Base-by-base conservation (phyloP, 805 yeast species). In the Candida ortonii region DNA sequence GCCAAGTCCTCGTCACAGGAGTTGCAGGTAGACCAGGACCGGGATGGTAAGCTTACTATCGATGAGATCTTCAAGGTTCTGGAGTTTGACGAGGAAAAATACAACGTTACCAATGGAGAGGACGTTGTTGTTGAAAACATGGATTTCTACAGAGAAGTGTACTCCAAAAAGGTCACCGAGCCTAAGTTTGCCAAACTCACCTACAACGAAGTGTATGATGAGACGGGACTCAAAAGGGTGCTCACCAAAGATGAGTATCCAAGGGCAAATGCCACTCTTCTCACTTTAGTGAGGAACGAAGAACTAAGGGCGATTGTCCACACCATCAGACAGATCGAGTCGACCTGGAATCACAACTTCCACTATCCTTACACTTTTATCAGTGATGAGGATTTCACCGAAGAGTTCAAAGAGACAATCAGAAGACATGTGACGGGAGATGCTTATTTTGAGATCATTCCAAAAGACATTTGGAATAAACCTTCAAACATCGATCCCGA, bases 281-380 rank as follows among this genome's bases (percentile, higher is more conserved):
- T 87, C 10, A 76, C 87, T 4, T 65, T 86, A 36, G 94, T 83
- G n/a, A 66, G 90, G 44, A 84, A 84, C 53, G 52, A 69, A n/a
- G 95, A 86, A 50, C 58, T 72, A 22, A 50, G 52, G 5, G 72
- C 63, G 2, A 68, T 87, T 19, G 59, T 75, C 6, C 54, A 55
- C 14, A 71, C 94, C 2, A 77, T 87, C 37, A 55, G 61, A 43
- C 75, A 71, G 44, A 70, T 87, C 27, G 95, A 86, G 54, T 60
- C 61, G 16, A 68, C 70, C 36, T 90, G 90, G 73, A 90, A 90
- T 65, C 62, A 67, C 21, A 72, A 83, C 38, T 88, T 68, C 64
- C 73, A 84, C 46, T 90, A 90, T 54, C 96, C 94, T 38, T 90
- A 96, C 90, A 88, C 89, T 18, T 93, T 90, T 55, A 70, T 90